A percentile compares a stretch with the other conserved stretches of the same genome.
Conservation (phyloP, 2,329 filamentous ascomycete species). For the Trichoderma atroviride region DNA sequence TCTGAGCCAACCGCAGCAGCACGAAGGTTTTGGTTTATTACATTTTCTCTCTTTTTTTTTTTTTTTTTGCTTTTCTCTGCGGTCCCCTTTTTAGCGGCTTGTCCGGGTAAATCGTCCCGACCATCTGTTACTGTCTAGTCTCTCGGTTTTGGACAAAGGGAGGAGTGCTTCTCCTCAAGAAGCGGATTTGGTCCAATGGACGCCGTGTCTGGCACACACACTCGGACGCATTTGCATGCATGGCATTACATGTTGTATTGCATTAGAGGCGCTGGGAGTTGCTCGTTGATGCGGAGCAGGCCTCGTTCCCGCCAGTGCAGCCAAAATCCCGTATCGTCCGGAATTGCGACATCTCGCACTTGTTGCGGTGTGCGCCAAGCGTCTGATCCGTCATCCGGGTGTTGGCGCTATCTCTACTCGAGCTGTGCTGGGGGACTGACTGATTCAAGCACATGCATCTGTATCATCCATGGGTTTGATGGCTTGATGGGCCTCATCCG, state of each 20-base stretch:
- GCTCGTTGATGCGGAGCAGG: not conserved
- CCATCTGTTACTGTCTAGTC: not conserved
- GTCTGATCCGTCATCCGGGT: not conserved
- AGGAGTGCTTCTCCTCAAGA: not conserved
- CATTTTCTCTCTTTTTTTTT: not conserved
- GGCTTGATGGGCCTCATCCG: not conserved
- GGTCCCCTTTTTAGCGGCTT: slow-evolving; percentile 8
- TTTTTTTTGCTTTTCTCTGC: not conserved
- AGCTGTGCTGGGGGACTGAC: not conserved
- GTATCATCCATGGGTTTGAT: not conserved
- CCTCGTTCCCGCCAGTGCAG: slow-evolving; percentile 4
- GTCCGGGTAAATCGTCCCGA: slow-evolving; percentile 24
- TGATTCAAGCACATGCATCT: slow-evolving; percentile 6
- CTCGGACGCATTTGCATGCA: not conserved
- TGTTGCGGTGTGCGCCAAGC: slow-evolving; percentile 2
- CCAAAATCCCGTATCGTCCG: not conserved
- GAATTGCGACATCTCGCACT: not conserved
- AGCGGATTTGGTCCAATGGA: not conserved
- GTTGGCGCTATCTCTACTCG: not conserved
- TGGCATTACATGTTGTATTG: not conserved
- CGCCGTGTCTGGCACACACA: not conserved
- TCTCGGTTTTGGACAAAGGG: not conserved
- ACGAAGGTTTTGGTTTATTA: slow-evolving; percentile 23
- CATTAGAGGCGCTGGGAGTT: not conserved
- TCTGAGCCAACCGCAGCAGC: slow-evolving; percentile 28